phyloP scores from a whole-genome alignment of 2,329 filamentous ascomycete genomes.

The Fusarium sp. region DNA sequence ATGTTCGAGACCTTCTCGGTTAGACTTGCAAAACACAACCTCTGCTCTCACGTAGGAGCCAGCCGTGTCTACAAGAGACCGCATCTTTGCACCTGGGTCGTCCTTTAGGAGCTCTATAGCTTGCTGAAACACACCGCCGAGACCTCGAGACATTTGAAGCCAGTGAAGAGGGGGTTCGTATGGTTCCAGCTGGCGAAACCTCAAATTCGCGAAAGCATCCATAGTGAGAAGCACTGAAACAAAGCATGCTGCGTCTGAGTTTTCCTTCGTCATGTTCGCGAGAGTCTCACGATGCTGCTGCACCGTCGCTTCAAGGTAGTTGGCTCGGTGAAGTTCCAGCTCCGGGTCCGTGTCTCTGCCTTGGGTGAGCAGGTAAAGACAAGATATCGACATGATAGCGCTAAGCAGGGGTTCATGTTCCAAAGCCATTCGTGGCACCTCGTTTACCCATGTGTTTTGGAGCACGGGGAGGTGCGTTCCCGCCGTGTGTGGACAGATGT shows the following conservation, averaged over 20 bases:
- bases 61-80: conserved; percentile 20
- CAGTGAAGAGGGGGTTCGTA: conserved; percentile 42
- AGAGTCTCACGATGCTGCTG: conserved; percentile 31
- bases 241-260: conserved; percentile 38
- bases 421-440: conserved; percentile 36
- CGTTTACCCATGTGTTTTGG: conserved; percentile 31
- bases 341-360: background rate
- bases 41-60: background rate
- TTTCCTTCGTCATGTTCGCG: conserved; percentile 17
- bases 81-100: conserved; percentile 24
- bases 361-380: conserved; percentile 30
- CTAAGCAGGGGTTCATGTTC: conserved; percentile 39
- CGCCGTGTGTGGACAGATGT: conserved; percentile 32
- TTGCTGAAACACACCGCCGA: conserved; percentile 32
- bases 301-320: conserved; percentile 38
- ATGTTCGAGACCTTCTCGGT: conserved; percentile 25
- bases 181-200: conserved; percentile 26
- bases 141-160: conserved; percentile 40
- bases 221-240: conserved; percentile 38
- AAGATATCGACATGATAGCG: conserved; percentile 37
- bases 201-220: conserved; percentile 36
- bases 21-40: background rate
- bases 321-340: conserved; percentile 22
- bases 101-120: conserved; percentile 22
- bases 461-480: conserved; percentile 30